These are phyloP conservation scores for Colletotrichum sojae DNA, from an alignment of 2,329 filamentous ascomycete species.

Conservation along the genomic window DNA sequence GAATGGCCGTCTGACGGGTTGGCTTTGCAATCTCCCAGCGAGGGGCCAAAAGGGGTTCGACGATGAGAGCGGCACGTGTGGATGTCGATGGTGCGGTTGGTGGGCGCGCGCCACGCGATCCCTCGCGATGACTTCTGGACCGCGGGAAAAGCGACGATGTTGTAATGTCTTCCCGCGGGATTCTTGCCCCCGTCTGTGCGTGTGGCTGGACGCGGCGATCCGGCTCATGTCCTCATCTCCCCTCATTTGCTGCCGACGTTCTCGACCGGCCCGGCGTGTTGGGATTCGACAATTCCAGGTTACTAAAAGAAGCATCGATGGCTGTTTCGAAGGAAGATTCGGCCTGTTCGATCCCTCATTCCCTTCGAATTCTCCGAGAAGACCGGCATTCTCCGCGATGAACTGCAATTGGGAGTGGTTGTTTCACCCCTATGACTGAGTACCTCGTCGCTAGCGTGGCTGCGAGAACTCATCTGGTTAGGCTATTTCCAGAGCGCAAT, in stretches of 20 bases:
- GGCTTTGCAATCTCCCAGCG: background rate
- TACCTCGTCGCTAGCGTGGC: background rate
- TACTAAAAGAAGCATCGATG: background rate
- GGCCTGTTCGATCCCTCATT: background rate
- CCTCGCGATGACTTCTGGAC: constrained; percentile 6
- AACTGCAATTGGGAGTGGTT: background rate
- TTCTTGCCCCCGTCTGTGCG: background rate
- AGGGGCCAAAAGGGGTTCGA: background rate
- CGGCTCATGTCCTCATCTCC: background rate
- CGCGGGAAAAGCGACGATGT: background rate
- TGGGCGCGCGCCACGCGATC: background rate
- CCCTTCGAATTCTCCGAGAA: background rate
- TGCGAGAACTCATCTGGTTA: background rate
- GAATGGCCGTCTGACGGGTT: constrained; percentile 8
- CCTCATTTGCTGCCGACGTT: background rate
- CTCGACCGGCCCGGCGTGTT: too few relatives aligned
- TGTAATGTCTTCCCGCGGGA: background rate
- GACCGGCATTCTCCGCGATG: background rate
- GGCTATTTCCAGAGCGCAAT: background rate
- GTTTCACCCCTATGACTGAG: background rate
- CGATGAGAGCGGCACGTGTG: constrained; percentile 4
- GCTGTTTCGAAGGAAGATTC: background rate
- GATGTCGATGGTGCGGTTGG: constrained; percentile 7
- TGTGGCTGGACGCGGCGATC: background rate
- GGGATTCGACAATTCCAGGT: background rate